Evolutionary conservation across 2,329 filamentous ascomycete genomes (phyloP).

Genomic region (Leptosphaerulina australis): DNA sequence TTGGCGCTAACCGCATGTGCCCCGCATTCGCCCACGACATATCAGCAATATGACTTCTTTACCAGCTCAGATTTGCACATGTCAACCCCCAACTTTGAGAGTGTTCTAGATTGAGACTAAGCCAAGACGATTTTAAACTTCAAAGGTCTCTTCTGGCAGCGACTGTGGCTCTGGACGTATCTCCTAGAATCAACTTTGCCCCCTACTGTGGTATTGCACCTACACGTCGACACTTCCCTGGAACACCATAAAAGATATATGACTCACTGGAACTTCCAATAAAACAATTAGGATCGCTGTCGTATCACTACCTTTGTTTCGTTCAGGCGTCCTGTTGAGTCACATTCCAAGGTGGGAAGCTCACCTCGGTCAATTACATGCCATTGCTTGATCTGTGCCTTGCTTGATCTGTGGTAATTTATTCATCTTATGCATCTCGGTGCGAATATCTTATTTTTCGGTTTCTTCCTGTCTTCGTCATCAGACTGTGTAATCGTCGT

Average conservation of each 20-base stretch:
- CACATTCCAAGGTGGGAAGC: neutral
- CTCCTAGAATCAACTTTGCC: neutral
- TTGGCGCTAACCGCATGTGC: slow-evolving; percentile 25
- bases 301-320: neutral
- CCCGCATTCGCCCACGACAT: slow-evolving; percentile 11
- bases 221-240: neutral
- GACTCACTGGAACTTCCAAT: slow-evolving; percentile 1
- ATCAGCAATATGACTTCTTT: neutral
- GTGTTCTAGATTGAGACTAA: neutral
- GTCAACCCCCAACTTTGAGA: neutral
- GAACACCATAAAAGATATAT: neutral
- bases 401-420: neutral
- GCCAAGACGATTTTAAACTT: too few relatives aligned
- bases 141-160: neutral
- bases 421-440: too few relatives aligned
- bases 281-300: neutral
- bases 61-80: neutral
- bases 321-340: slow-evolving; percentile 4
- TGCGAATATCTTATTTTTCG: too few relatives aligned
- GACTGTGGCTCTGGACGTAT: neutral
- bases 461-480: too few relatives aligned
- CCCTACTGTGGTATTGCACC: neutral
- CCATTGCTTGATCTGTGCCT: neutral
- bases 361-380: neutral
- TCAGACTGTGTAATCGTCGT: too few relatives aligned